Conservation (phyloP, 768 basidiomycete genomes). For the Hypsizygus marmoreus region DNA sequence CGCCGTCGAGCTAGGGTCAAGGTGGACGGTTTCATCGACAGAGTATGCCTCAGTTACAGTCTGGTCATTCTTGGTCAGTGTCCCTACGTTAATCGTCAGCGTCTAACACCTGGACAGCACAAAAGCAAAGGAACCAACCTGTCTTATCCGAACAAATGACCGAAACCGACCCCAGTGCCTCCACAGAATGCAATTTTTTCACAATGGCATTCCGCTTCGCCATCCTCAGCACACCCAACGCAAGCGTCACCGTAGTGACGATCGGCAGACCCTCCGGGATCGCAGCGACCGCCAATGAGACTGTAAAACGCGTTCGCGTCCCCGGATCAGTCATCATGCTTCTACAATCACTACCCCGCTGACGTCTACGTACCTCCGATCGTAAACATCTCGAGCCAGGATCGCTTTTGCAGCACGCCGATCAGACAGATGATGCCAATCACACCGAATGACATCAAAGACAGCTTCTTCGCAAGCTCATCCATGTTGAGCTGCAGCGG, state of each 20-base stretch:
- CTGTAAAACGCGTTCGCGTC: conserved; percentile 42
- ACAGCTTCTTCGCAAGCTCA: conserved; percentile 91
- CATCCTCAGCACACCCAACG: conserved; percentile 93
- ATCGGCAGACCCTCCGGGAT: conserved; percentile 97
- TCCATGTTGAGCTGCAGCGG: conserved; percentile 95
- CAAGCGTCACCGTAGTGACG: conserved; percentile 95
- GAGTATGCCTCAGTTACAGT: conserved; percentile 88
- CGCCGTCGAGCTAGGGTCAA: conserved; percentile 55
- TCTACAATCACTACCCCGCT: too few species aligned
- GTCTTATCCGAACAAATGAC: conserved; percentile 99
- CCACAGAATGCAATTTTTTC: conserved; percentile 94
- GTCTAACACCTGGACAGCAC: conserved; percentile 2
- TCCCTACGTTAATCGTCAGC: conserved; percentile 50
- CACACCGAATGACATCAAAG: conserved; percentile 87
- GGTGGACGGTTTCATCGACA: conserved; percentile 75
- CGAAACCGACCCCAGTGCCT: conserved; percentile 91
- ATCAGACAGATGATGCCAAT: conserved; percentile 93
- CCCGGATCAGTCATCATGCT: background rate
- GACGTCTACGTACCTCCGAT: conserved; percentile 80
- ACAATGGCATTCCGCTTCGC: conserved; percentile 94
- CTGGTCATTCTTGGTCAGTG: conserved; percentile 94
- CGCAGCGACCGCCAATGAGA: conserved; percentile 96
- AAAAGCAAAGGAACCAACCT: conserved; percentile 44
- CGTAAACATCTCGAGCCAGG: conserved; percentile 98
- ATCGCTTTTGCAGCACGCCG: conserved; percentile 80